Conservation (phyloP, 2,329 filamentous ascomycete genomes). For the Celoporthe dispersa region DNA sequence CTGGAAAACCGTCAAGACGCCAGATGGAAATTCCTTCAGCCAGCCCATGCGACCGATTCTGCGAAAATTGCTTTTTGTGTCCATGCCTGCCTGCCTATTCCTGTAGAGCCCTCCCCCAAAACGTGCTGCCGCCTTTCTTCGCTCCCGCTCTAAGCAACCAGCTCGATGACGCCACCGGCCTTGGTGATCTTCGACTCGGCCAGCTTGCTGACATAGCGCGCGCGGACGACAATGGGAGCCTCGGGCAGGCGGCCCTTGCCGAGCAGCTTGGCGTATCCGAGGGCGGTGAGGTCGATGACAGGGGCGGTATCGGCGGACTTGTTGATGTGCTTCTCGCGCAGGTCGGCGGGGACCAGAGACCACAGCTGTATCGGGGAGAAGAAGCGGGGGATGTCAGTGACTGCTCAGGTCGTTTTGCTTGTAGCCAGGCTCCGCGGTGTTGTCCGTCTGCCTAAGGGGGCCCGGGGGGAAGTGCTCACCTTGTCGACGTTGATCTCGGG, state of each 20-base stretch:
- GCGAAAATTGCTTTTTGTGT: conserved; percentile 25
- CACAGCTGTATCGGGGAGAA: conserved; percentile 69
- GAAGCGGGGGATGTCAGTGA: conserved; percentile 31
- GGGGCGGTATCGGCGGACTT: conserved; percentile 85
- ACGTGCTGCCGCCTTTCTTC: neutral
- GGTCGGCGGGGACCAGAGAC: conserved; percentile 91
- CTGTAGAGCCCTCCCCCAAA: conserved; percentile 3
- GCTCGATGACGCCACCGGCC: conserved; percentile 93
- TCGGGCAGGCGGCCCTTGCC: conserved; percentile 96
- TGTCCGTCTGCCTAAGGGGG: neutral
- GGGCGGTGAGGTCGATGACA: conserved; percentile 94
- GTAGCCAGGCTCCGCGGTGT: neutral
- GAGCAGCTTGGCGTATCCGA: conserved; percentile 98
- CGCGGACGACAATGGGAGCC: conserved; percentile 91
- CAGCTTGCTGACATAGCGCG: conserved; percentile 92
- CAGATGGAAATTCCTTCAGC: conserved; percentile 30
- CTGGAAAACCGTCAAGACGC: conserved; percentile 30
- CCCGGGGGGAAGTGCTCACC: conserved; percentile 58
- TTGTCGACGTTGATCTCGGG: conserved; percentile 99
- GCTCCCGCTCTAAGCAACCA: conserved; percentile 73
- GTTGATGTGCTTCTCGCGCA: conserved; percentile 88
- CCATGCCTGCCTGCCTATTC: conserved; percentile 23
- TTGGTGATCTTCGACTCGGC: conserved; percentile 99
- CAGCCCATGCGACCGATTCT: conserved; percentile 30
- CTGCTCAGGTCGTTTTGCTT: conserved; percentile 19